These are phyloP conservation scores for Phaffia australis DNA, from an alignment of 768 basidiomycete genomes.

Conservation along the genomic window DNA sequence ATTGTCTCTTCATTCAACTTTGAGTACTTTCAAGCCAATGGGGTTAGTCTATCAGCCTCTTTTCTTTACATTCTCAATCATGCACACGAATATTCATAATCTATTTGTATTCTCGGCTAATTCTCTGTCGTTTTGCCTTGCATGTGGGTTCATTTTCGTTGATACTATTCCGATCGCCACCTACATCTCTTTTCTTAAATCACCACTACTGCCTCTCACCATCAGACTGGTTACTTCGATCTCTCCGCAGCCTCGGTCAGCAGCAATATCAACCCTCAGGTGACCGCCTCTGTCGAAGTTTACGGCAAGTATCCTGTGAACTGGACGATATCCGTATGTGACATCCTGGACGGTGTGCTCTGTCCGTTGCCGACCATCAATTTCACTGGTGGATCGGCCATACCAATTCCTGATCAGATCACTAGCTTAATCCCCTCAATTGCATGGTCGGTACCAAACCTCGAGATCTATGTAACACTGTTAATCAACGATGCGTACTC, in stretches of 20 bases:
- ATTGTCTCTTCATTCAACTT: conserved; percentile 39
- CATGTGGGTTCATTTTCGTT: no score
- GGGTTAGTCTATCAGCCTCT: conserved; percentile 14
- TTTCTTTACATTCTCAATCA: background rate
- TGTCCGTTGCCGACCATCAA: conserved; percentile 74
- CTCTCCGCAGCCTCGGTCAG: conserved; percentile 74
- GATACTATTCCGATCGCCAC: background rate
- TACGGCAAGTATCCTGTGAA: conserved; percentile 78
- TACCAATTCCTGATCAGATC: conserved; percentile 36
- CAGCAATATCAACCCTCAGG: conserved; percentile 57
- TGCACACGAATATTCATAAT: background rate
- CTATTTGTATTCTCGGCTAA: background rate
- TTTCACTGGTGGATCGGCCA: conserved; percentile 48
- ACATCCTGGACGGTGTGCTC: conserved; percentile 60
- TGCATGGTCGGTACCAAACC: conserved; percentile 76
- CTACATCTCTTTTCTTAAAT: background rate
- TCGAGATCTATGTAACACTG: conserved; percentile 79
- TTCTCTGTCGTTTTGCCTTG: background rate
- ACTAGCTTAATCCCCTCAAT: conserved; percentile 51
- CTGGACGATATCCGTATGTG: conserved; percentile 75
- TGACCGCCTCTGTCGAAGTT: conserved; percentile 70
- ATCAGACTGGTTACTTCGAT: conserved; percentile 63
- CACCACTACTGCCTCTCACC: conserved; percentile 38
- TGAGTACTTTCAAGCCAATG: conserved; percentile 33
- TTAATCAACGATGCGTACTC: conserved; percentile 58